Evolutionary conservation across 331 rosid genomes (phyloP), one percentile per base, ranked within the genome.

Genomic region (Stylosanthes scabra): DNA sequence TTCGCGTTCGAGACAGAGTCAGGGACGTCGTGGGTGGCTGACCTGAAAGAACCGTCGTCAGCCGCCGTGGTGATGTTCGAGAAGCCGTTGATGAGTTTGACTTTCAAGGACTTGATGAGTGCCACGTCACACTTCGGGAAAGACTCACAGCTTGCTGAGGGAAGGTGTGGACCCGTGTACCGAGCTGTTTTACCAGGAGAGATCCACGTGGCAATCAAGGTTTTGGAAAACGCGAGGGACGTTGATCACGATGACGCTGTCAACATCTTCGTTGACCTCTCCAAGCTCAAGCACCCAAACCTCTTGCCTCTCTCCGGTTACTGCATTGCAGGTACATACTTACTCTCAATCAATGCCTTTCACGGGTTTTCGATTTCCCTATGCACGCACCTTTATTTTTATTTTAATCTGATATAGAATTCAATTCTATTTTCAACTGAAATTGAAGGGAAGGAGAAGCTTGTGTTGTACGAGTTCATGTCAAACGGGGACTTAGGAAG

Each of bases 81-180:
- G 91, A 95, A 95, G 86, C 99, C 98, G 6, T 51, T 95, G 89
- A 83, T 95, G 83, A 92, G 78, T 45, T 62, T 95, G 4, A 90
- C 83, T 2, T 95, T 95, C 85, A 83, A 83, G 81, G 97, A 95
- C 77, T 82, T 95, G 70, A 90, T 95, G 8, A 96, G 88, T 12
- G 93, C 97, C 88, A 95, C 99, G 86, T 92, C 99, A 75, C 92
- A 88, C 82, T 95, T 95, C 71, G 99, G 99, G 6, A 88, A 86
- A 57, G 99, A 95, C 81, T 90, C 97, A 15, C 91, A 84, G 58
- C 92, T 95, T 0, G 93, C 96, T 0, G 91, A 95, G 55, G 98
- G 98, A 0, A 84, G 98, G 75, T 92, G 97, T 76, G 99, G 98
- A 64, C 99, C 99, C n/a, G 97, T 92, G 2, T 95, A 95, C 78